Evolutionary conservation across 2,329 filamentous ascomycete genomes (phyloP), one percentile per base, ranked within the genome.

Genomic region (Cyphellophora europaea): DNA sequence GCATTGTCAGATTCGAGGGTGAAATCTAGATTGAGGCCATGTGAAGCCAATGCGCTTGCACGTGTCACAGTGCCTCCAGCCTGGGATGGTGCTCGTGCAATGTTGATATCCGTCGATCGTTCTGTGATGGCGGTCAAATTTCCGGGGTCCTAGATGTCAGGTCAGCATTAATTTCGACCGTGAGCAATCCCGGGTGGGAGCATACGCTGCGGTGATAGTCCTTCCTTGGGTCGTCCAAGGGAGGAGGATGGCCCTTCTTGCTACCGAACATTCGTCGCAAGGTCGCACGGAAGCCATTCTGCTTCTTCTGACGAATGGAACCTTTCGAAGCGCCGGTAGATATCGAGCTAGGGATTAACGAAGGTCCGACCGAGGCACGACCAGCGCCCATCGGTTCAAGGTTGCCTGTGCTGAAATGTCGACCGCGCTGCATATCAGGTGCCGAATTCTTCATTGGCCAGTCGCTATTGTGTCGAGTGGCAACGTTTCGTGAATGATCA

Each of bases 231-330:
- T 25, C 21, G 8, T 25, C 8, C 21, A 8, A 8, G 21, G n/a
- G 8, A n/a, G 8, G 8, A n/a, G 21, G 21, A 8, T n/a, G 21
- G 18, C 44, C 40, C 33, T 34, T 32, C 35, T 43, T 49, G 35
- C 45, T 44, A 6, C 43, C 42, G 25, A 49, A 49, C 42, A 49
- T 47, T 19, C 45, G 45, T 33, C 37, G 45, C n/a, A 49, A 32
- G 16, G 38, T 37, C 5, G 45, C 47, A 12, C 44, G 36, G 16
- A 49, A 25, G 5, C 47, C 47, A 10, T 32, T 28, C 12, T 34
- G 19, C 27, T 40, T 48, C 36, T 37, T 43, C 31, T 44, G 47
- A 27, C 27, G 35, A 6, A 43, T 21, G 11, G 44, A 45, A 2
- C 34, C 33, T 31, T 45, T 49, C 5, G 47, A 45, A 15, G 45